Conservation (phyloP, 2,329 filamentous ascomycete species). For the Periconia sp. region DNA sequence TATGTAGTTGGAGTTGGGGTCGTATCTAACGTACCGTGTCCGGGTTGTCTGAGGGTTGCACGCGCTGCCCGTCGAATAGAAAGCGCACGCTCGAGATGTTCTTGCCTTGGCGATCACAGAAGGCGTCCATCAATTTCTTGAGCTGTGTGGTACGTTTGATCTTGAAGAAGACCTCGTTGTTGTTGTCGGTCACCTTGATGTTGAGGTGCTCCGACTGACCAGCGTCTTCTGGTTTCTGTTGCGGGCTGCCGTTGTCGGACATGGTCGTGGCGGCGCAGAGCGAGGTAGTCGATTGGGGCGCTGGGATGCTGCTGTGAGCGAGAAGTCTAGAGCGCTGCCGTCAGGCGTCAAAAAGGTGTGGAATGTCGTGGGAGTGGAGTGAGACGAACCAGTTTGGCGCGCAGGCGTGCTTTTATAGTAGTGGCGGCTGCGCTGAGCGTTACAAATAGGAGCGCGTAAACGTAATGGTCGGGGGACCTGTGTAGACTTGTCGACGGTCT, state of each 20-base stretch:
- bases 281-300: conserved; percentile 4
- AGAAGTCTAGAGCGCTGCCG: too few species aligned
- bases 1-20: too few species aligned
- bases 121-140: conserved; percentile 98
- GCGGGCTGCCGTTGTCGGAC: conserved; percentile 54
- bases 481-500: conserved; percentile 21
- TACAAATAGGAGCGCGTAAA: too few species aligned
- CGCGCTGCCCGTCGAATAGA: conserved; percentile 92
- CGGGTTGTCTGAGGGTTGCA: conserved; percentile 86
- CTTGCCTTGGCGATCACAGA: conserved; percentile 96
- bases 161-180: conserved; percentile 99
- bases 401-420: conserved; percentile 26
- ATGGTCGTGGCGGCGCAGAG: too few species aligned
- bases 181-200: conserved; percentile 99
- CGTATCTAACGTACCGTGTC: conserved; percentile 90
- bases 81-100: conserved; percentile 84
- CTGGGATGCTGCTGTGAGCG: conserved; percentile 4
- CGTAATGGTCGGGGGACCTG: conserved; percentile 14
- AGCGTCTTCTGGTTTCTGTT: conserved; percentile 51
- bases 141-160: conserved; percentile 97
- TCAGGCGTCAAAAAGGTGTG: conserved; percentile 26
- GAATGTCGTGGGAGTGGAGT: conserved; percentile 24
- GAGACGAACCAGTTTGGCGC: conserved; percentile 23
- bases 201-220: conserved; percentile 82
- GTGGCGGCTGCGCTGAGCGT: too few species aligned